A percentile compares a stretch with the other conserved stretches of the same genome.
phyloP scores from a whole-genome alignment of 2,329 filamentous ascomycete genomes.

The Geoglossum cookeanum region DNA sequence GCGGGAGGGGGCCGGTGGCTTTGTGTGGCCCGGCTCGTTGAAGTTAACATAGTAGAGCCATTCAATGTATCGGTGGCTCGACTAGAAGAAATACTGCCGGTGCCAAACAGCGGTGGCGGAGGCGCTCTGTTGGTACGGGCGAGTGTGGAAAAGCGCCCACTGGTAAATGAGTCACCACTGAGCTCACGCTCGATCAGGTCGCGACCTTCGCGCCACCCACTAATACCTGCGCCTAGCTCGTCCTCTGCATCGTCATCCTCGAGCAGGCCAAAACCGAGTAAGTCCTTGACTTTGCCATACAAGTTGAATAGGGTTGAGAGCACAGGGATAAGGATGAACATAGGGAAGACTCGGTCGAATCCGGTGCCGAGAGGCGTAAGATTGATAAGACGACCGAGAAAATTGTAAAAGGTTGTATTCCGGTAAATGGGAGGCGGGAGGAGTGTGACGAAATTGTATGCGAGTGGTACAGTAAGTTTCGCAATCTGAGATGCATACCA shows the following conservation, averaged over 20 bases:
- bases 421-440: conserved; percentile 52
- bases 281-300: conserved; percentile 60
- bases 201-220: conserved; percentile 79
- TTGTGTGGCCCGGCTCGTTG: conserved; percentile 10
- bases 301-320: conserved; percentile 73
- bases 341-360: conserved; percentile 77
- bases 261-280: conserved; percentile 62
- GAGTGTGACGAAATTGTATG: conserved; percentile 94
- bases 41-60: neutral
- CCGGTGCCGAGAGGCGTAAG: conserved; percentile 64
- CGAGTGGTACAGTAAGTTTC: conserved; percentile 75
- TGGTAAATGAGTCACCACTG: conserved; percentile 30
- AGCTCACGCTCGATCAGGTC: conserved; percentile 79
- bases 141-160: conserved; percentile 9
- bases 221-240: conserved; percentile 47
- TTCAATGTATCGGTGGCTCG: neutral
- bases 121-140: conserved; percentile 10
- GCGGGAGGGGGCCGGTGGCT: conserved; percentile 6
- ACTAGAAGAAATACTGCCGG: neutral
- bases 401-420: conserved; percentile 69
- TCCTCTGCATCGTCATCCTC: conserved; percentile 56
- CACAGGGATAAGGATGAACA: conserved; percentile 72
- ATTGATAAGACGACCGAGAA: conserved; percentile 67
- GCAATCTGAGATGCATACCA: conserved; percentile 93
- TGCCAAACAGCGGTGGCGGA: neutral